Conservation (phyloP, 345 rosid species). For the Brassica carinata region DNA sequence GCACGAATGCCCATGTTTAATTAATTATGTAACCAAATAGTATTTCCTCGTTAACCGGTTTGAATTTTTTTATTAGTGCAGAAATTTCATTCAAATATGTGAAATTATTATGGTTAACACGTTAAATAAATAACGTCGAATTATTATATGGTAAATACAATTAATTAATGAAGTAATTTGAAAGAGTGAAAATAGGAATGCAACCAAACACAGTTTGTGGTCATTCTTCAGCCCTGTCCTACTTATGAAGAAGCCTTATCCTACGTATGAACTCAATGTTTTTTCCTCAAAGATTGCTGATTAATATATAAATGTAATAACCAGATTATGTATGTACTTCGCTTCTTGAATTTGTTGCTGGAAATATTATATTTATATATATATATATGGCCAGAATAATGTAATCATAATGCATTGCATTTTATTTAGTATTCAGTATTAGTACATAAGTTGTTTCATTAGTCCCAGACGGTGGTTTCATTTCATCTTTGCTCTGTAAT, state of each 20-base stretch:
- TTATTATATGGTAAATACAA: no score
- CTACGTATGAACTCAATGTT: not conserved
- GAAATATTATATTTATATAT: not conserved
- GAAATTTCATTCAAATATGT: no score
- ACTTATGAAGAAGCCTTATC: not conserved
- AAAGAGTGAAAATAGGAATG: no score
- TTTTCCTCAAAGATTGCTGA: not conserved
- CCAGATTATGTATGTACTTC: not conserved
- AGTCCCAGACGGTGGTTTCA: not conserved
- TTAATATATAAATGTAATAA: not conserved
- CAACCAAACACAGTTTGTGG: not conserved
- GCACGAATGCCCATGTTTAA: no score
- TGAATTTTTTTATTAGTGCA: no score
- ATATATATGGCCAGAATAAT: not conserved
- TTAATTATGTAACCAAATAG: no score
- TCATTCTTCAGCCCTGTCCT: not conserved
- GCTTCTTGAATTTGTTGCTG: not conserved
- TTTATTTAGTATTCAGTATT: not conserved
- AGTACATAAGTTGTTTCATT: not conserved
- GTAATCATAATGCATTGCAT: not conserved
- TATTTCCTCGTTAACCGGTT: no score
- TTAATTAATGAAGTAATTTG: no score
- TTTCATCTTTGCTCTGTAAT: not conserved
- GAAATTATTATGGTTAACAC: no score
- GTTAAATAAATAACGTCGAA: no score